These are phyloP conservation scores for Penicillium rolfsii DNA, from an alignment of 2,329 filamentous ascomycete species.

Conservation along the genomic window DNA sequence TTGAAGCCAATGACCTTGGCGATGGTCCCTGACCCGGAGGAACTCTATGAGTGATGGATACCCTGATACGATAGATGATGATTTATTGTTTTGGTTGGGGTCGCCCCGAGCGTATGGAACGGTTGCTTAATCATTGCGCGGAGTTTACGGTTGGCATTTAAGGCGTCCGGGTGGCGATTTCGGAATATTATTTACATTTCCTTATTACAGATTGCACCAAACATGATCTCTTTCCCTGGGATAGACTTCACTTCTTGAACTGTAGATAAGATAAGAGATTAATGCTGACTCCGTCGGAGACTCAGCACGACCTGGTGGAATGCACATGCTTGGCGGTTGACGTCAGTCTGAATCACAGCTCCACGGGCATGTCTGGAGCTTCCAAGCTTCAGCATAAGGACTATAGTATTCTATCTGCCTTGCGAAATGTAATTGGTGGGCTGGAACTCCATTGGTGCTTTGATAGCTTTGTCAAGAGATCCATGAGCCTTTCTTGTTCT, in stretches of 20 bases:
- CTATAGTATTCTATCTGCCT: not conserved
- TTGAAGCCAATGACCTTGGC: constrained; percentile 36
- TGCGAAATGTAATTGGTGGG: not conserved
- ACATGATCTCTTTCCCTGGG: not conserved
- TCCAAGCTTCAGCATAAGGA: not conserved
- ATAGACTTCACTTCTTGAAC: not conserved
- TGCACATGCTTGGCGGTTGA: constrained; percentile 5
- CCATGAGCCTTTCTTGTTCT: not conserved
- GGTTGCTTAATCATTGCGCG: constrained; percentile 14
- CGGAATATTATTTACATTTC: not conserved
- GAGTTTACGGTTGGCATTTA: constrained; percentile 17
- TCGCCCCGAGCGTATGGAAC: not conserved
- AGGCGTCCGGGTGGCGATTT: constrained; percentile 11
- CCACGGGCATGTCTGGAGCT: not conserved
- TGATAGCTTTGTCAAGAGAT: not conserved
- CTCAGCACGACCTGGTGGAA: not conserved
- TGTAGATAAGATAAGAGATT: not conserved
- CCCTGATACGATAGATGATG: not conserved
- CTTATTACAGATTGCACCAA: constrained; percentile 8
- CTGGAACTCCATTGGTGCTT: not conserved
- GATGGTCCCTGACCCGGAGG: constrained; percentile 44
- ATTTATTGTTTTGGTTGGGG: not conserved
- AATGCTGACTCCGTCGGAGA: not conserved
- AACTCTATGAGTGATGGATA: constrained; percentile 37
- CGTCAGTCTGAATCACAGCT: constrained; percentile 14